Base-by-base conservation (phyloP, 306 rosid genomes). In the Prunus kanzakura region DNA sequence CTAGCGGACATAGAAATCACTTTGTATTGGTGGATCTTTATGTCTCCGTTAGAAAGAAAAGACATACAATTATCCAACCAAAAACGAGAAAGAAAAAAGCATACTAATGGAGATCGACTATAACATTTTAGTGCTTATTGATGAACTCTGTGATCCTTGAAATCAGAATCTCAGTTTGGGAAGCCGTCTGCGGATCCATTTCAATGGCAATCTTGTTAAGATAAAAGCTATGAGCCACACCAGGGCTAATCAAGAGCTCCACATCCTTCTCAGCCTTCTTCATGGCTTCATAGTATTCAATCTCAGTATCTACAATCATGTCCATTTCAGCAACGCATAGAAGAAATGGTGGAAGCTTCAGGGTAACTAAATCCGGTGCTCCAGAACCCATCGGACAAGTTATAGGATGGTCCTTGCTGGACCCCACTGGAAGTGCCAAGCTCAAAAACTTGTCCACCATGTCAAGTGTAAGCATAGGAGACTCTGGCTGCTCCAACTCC, bases 241-340 rank as follows among this genome's bases (percentile, higher is more conserved):
- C 91, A 1, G 47, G 9, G 71, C 79, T 88, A 0, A 78, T 57
- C 32, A 79, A 63, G 41, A 90, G 72, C 62, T 90, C 82, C 46
- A 90, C 86, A 0, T 87, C 88, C 61, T 90, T 87, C 1, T 85
- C 80, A 0, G 84, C 93, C 71, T 82, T 84, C 75, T 85, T 92
- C 97, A 92, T 73, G 6, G 89, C 91, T 47, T 87, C 86, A 13
- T 84, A 90, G 25, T 80, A 92, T 74, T 90, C 96, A 88, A 85
- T 85, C 76, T 85, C 67, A 0, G 91, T 84, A 50, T 92, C 97
- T 3, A 20, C 2, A 0, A 90, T 0, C 82, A 92, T 7, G 70
- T 92, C 97, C 71, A 22, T 81, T 57, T 87, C 90, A 6, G 91
- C 96, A 29, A 92, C 2, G 25, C 91, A 88, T 4, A 91, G 78